Conservation (phyloP, 345 rosid species). For the Reutealis trisperma region DNA sequence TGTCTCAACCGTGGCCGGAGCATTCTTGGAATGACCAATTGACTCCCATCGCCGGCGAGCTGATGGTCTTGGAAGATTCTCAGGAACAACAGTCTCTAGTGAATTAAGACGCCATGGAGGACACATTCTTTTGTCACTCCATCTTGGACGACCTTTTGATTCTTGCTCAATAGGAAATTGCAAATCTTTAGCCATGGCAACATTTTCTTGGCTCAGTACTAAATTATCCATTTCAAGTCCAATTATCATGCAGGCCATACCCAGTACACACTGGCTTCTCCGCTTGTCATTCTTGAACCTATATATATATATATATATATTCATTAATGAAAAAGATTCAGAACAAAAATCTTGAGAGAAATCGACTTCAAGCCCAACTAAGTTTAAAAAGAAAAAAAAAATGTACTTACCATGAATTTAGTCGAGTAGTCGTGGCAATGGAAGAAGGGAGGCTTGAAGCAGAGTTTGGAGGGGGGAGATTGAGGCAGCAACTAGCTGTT, state of each 20-base stretch:
- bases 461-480: conserved; percentile 34
- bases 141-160: conserved; percentile 8
- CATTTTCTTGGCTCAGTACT: neutral
- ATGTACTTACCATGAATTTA: conserved; percentile 15
- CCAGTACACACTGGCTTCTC: conserved; percentile 26
- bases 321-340: too few relatives aligned
- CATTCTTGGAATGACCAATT: conserved; percentile 6
- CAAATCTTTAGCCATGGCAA: conserved; percentile 1
- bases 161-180: neutral
- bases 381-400: neutral
- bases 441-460: conserved; percentile 13
- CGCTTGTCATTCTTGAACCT: conserved; percentile 32
- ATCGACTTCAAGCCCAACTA: too few relatives aligned
- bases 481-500: conserved; percentile 42
- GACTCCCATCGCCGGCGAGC: conserved; percentile 29
- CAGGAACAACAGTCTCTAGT: conserved; percentile 42
- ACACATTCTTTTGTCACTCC: conserved; percentile 43
- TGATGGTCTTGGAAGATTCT: conserved; percentile 44
- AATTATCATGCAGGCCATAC: conserved; percentile 38
- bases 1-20: neutral
- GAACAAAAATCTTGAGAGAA: too few relatives aligned
- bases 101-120: conserved; percentile 41
- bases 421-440: neutral
- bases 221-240: conserved; percentile 22
- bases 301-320: neutral